Conservation (phyloP, 2,329 filamentous ascomycete species). For the Trichoderma sp. region DNA sequence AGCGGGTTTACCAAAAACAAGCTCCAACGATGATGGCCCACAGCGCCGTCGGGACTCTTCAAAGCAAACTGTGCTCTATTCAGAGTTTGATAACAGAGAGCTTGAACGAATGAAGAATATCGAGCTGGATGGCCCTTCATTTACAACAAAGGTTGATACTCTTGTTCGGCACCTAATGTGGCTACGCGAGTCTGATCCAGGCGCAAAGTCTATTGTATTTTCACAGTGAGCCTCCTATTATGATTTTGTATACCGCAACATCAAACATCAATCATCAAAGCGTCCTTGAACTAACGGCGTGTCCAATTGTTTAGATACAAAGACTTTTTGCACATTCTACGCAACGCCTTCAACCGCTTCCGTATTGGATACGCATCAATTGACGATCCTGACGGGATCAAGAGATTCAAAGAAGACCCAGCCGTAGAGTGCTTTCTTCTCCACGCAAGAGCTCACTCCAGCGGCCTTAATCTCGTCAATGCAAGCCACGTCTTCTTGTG, state of each 20-base stretch:
- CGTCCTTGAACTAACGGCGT: neutral
- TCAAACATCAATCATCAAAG: neutral
- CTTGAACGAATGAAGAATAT: constrained; percentile 82
- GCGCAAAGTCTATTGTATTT: constrained; percentile 91
- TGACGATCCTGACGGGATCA: constrained; percentile 68
- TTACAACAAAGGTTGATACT: constrained; percentile 89
- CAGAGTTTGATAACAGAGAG: constrained; percentile 70
- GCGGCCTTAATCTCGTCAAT: constrained; percentile 87
- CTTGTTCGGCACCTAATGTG: constrained; percentile 80
- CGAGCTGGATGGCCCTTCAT: constrained; percentile 72
- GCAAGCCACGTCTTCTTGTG: constrained; percentile 94
- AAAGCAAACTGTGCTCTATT: constrained; percentile 67
- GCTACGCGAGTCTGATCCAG: constrained; percentile 81
- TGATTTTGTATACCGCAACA: neutral
- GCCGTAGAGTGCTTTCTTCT: constrained; percentile 80
- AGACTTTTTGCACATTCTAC: constrained; percentile 77
- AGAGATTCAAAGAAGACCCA: constrained; percentile 76
- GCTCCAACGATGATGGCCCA: constrained; percentile 21
- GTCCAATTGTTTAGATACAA: constrained; percentile 54
- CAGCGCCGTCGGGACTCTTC: constrained; percentile 32
- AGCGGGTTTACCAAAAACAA: neutral
- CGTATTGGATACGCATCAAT: constrained; percentile 76
- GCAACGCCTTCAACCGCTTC: constrained; percentile 69
- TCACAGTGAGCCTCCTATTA: constrained; percentile 62
- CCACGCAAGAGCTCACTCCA: constrained; percentile 85